Conservation (phyloP, 345 rosid genomes). For the Syzygium oleosum region DNA sequence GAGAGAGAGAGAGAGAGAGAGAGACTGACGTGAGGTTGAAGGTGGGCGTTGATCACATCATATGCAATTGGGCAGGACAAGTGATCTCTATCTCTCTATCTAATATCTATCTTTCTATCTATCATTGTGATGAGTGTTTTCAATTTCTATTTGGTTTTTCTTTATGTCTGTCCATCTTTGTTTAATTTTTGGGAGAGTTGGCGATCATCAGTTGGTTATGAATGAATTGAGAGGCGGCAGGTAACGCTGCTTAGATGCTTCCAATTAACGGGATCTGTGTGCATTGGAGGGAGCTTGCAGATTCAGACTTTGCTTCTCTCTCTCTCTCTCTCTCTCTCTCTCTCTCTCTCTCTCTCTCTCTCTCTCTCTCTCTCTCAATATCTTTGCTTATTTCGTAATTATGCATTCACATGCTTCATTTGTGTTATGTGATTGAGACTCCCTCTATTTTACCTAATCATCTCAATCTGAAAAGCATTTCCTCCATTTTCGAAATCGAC, state of each 20-base stretch:
- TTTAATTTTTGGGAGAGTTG: neutral
- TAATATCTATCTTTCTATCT: neutral
- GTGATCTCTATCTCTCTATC: neutral
- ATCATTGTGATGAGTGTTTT: neutral
- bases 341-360: neutral
- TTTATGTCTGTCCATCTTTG: neutral
- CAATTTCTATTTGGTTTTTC: neutral
- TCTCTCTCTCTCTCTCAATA: neutral
- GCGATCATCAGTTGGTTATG: neutral
- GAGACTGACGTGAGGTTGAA: slow-evolving; percentile 41
- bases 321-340: neutral
- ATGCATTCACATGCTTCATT: neutral
- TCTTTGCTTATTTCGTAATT: neutral
- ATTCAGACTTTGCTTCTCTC: neutral
- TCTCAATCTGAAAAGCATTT: neutral
- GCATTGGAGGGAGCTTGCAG: slow-evolving; percentile 4
- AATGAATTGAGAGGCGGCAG: slow-evolving; percentile 18
- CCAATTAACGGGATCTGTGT: slow-evolving; percentile 24
- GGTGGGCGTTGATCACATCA: slow-evolving; percentile 17
- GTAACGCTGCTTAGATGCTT: slow-evolving; percentile 11
- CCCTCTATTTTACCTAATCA: neutral
- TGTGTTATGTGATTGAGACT: neutral
- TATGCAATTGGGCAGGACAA: slow-evolving; percentile 1
- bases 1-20: neutral
- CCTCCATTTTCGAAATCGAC: neutral